Conservation (phyloP, 2,329 filamentous ascomycete species). For the Grosmannia serpens region DNA sequence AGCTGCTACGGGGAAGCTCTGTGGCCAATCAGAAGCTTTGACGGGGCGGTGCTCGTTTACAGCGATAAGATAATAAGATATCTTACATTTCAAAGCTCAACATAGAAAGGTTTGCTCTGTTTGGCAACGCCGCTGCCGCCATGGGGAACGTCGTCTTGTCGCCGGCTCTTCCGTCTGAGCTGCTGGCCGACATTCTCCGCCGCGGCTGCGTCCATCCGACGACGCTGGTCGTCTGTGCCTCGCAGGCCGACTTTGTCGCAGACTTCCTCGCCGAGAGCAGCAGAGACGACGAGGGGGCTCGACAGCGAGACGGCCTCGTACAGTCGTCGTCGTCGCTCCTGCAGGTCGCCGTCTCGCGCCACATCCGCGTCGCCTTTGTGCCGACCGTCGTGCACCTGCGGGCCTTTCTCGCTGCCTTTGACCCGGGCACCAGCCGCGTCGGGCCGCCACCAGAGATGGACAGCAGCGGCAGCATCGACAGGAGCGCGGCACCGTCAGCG, state of each 20-base stretch:
- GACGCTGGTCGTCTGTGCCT: conserved; percentile 60
- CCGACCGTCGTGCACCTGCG: conserved; percentile 67
- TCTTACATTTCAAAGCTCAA: no score
- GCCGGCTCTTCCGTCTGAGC: conserved; percentile 42
- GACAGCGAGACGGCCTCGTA: conserved; percentile 25
- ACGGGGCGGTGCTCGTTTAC: neutral
- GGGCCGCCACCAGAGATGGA: conserved; percentile 23
- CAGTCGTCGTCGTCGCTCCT: conserved; percentile 51
- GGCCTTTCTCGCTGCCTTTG: conserved; percentile 56
- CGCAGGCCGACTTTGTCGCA: conserved; percentile 51
- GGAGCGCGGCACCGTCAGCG: neutral
- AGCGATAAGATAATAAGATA: neutral
- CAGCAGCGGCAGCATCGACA: neutral
- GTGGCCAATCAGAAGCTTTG: neutral
- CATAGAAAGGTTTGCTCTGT: neutral
- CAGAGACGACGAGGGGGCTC: conserved; percentile 3
- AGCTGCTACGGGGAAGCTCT: neutral
- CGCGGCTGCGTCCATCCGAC: conserved; percentile 44
- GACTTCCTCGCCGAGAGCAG: conserved; percentile 36
- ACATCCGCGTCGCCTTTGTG: conserved; percentile 60
- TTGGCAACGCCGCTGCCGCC: neutral
- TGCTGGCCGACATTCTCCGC: conserved; percentile 54
- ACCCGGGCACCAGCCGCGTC: conserved; percentile 23
- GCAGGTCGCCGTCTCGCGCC: conserved; percentile 55
- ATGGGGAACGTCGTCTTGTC: conserved; percentile 29